Percentiles rank a stretch among this genome's conserved stretches.
phyloP scores from a whole-genome alignment of 768 basidiomycete genomes.

The Termitomyces sp. region DNA sequence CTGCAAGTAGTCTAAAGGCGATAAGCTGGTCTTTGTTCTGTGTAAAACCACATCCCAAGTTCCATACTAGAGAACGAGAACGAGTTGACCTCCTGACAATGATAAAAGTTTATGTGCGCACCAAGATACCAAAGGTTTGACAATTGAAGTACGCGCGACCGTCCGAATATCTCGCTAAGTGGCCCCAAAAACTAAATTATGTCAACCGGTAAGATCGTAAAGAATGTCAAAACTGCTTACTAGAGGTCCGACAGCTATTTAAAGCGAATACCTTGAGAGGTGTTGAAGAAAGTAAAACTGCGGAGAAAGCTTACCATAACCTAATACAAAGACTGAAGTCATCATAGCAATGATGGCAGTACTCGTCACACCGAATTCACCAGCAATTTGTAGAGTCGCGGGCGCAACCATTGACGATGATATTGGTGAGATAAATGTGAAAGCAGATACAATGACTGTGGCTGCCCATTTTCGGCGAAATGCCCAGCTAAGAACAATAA shows the following conservation, averaged over 20 bases:
- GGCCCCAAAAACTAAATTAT: conserved; percentile 46
- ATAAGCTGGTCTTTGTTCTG: conserved; percentile 53
- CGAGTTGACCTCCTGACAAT: neutral
- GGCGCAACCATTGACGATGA: conserved; percentile 77
- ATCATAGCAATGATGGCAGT: conserved; percentile 46
- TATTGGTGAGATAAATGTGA: conserved; percentile 64
- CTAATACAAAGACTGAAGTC: conserved; percentile 48
- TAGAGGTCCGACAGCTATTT: conserved; percentile 46
- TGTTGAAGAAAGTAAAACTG: neutral
- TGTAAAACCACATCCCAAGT: conserved; percentile 60
- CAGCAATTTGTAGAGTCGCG: conserved; percentile 45
- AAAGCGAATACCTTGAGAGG: neutral
- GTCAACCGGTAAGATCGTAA: neutral
- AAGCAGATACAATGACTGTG: conserved; percentile 58
- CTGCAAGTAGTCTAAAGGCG: conserved; percentile 64
- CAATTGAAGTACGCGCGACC: conserved; percentile 53
- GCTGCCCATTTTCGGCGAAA: conserved; percentile 58
- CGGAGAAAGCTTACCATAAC: conserved; percentile 44
- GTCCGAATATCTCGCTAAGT: conserved; percentile 67
- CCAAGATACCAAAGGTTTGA: conserved; percentile 67
- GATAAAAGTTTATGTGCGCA: conserved; percentile 19
- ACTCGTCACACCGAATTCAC: conserved; percentile 51
- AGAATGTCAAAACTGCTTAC: conserved; percentile 20
- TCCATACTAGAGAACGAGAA: conserved; percentile 48
- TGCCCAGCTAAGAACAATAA: conserved; percentile 41